Evolutionary conservation across 257 asterid species (phyloP).

Genomic region (Nicotiana knightiana): DNA sequence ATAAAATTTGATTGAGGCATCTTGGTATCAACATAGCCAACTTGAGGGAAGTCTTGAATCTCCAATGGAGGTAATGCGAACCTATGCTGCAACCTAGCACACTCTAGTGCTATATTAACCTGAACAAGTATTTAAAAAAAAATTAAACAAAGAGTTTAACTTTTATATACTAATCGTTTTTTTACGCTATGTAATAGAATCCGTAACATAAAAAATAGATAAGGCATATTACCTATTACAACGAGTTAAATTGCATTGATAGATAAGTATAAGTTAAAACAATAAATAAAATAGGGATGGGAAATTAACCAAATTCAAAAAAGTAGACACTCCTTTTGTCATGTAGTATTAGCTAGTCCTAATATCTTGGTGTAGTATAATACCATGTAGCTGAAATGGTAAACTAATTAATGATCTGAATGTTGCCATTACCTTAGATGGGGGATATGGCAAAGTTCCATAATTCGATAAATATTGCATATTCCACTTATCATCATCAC

Average conservation of each 20-base stretch:
- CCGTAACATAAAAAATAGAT: too few species aligned
- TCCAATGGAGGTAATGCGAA: constrained; percentile 66
- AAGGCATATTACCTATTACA: neutral
- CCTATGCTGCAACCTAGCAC: constrained; percentile 83
- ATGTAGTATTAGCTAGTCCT: too few species aligned
- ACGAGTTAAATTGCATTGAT: too few species aligned
- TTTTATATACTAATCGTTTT: too few species aligned
- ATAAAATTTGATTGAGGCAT: constrained; percentile 8
- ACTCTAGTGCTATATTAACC: constrained; percentile 86
- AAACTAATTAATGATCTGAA: neutral
- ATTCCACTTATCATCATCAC: constrained; percentile 47
- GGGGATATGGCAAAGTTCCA: constrained; percentile 42
- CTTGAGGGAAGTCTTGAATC: constrained; percentile 52
- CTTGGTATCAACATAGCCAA: constrained; percentile 29
- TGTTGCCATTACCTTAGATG: constrained; percentile 54
- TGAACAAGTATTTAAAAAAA: neutral
- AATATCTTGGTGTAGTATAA: neutral
- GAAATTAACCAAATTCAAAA: neutral
- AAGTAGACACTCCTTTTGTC: neutral
- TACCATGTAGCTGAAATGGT: too few species aligned
- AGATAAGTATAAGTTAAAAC: neutral
- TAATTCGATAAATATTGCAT: constrained; percentile 57
- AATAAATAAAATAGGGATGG: neutral
- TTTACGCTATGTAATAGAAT: too few species aligned
- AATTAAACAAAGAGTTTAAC: neutral